Evolutionary conservation across 2,329 filamentous ascomycete genomes (phyloP), one percentile per base, ranked within the genome.

Genomic region (Claviceps quebecensis): DNA sequence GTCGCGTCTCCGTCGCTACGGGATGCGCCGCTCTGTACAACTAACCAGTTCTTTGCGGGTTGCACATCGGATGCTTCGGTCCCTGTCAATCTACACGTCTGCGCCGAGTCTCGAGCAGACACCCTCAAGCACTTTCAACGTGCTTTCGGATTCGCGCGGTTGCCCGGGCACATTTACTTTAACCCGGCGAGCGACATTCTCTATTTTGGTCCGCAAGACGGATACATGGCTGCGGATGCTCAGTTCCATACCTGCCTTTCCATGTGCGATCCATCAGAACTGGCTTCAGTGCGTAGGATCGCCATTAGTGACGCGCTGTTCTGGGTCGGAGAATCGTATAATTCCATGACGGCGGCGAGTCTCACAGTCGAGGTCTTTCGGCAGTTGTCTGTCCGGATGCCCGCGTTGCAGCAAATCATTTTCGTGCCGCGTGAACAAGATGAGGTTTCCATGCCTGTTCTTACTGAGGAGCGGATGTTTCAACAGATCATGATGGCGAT

Each of bases 251-350:
- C 70, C 14, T 67, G 67, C 57, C 65, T 75, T 61, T 60, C 66
- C 49, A 63, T 74, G 58, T 70, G 67, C 55, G 63, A 65, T 44
- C 67, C 64, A 5, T 58, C 57, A 9, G 70, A 76, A 54, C 63
- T 75, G 45, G 64, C 64, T 8, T 52, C 56, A 11, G 66, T 76
- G 17, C 65, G 64, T 37, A 65, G 68, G 11, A 57, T 75, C 22
- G 73, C 73, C 37, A 62, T 76, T 50, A 72, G 67, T 57, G 72
- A 74, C 53, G 63, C 63, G 3, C 60, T 76, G 19, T 69, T 74
- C 54, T 67, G 65, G 65, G 58, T 65, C 23, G 63, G 63, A 48
- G 55, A 55, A 48, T 59, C 56, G 14, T 69, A 68, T 57, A 62
- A 60, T 54, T 67, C 65, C 43, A 66, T 66, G 59, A 63, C 63